Evolutionary conservation across 1,139 yeast genomes (phyloP), one percentile per base, ranked within the genome.

Genomic region (Debaryomyces fabryi): DNA sequence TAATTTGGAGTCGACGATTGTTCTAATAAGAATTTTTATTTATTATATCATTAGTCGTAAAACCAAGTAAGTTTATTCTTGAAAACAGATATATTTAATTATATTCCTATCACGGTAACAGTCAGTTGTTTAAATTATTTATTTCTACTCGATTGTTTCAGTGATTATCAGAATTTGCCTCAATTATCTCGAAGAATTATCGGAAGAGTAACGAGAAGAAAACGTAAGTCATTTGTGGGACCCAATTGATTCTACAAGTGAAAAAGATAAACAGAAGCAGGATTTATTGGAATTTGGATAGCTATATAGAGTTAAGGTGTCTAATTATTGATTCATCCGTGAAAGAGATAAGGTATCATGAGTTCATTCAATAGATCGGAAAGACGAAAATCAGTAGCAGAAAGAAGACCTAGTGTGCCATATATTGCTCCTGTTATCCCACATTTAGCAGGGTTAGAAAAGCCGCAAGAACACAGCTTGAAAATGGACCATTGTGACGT

Each of bases 401-500:
- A 86, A 61, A 69, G 88, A 56, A 76, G 89, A 53, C 89, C 95
- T 6, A 78, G 90, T 12, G 72, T 73, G 34, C 65, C 72, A 5
- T 74, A 74, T 53, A 68, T 74, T 5, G 78, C 79, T 3, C 70
- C 75, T 4, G 82, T 86, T 37, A 90, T 90, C 30, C 97, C 97
- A 5, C 91, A 85, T 50, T 72, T 87, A 49, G 88, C 90, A 0
- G 93, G 92, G 2, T 76, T 86, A 48, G 93, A 87, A 56, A 81
- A 84, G 55, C 91, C 93, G 2, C 76, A 72, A 46, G 75, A 68
- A 42, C 72, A 71, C 47, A 64, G 69, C 41, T 67, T 77, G 41
- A 71, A 68, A 44, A 81, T 88, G 12, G 86, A 84, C 46, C 77
- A 81, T 50, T 89, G 90, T 59, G 99, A 93, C 62, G 96, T 93